Evolutionary conservation across 495 filamentous ascomycete species (phyloP).

Genomic region (Penicillium pulvis): DNA sequence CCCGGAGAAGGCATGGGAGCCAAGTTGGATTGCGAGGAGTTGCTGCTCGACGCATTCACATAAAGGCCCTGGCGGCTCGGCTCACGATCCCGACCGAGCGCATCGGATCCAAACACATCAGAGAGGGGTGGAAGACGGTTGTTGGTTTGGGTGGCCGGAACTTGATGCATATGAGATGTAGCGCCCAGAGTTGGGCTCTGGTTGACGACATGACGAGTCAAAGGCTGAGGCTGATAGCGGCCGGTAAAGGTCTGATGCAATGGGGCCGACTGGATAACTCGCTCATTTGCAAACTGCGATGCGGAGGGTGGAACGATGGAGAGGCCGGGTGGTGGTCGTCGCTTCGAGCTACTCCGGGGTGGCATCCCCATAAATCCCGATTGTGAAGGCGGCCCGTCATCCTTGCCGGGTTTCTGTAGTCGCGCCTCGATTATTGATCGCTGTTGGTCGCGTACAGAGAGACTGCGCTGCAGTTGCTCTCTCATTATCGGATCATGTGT

Average conservation of each 20-base stretch:
- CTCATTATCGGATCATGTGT: slow-evolving; percentile 96
- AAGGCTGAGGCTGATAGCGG: slow-evolving; percentile 75
- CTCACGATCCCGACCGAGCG: slow-evolving; percentile 59
- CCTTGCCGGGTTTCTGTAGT: slow-evolving; percentile 82
- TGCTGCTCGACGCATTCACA: slow-evolving; percentile 48
- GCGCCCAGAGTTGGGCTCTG: slow-evolving; percentile 83
- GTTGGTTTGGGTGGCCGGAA: slow-evolving; percentile 83
- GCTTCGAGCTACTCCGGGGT: slow-evolving; percentile 66
- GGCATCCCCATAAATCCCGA: slow-evolving; percentile 55
- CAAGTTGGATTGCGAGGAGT: slow-evolving; percentile 73
- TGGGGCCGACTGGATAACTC: slow-evolving; percentile 95
- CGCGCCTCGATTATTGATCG: slow-evolving; percentile 91
- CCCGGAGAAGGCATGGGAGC: slow-evolving; percentile 72
- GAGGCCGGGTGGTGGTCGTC: slow-evolving; percentile 83
- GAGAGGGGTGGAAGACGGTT: slow-evolving; percentile 93
- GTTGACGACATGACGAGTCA: slow-evolving; percentile 81
- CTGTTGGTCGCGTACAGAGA: slow-evolving; percentile 92
- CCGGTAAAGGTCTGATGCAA: slow-evolving; percentile 96
- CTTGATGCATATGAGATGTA: slow-evolving; percentile 89
- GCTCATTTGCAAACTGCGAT: slow-evolving; percentile 90
- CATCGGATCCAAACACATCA: slow-evolving; percentile 86
- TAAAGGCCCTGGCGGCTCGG: slow-evolving; percentile 44
- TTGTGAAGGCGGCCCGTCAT: slow-evolving; percentile 61
- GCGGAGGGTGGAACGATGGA: slow-evolving; percentile 97
- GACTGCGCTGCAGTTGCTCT: slow-evolving; percentile 90